Evolutionary conservation across 805 yeast genomes (phyloP), one percentile per base, ranked within the genome.

Genomic region (Aciculoconidium aculeatum): DNA sequence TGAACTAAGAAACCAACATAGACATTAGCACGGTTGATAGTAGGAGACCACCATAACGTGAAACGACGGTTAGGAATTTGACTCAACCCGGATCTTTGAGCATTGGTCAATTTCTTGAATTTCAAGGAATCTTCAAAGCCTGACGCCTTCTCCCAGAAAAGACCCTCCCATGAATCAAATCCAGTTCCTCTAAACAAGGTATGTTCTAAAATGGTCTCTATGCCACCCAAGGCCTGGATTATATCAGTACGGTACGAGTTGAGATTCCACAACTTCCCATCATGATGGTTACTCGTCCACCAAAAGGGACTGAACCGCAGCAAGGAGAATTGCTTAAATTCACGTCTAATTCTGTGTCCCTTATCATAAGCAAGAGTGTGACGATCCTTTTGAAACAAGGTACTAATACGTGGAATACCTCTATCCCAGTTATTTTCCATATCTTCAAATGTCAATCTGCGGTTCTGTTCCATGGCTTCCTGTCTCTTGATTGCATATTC

Each of bases 1-100:
- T 92, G 99, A 16, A 92, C 98, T 48, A 88, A 67, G 62, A 92
- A 92, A 15, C 99, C 99, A 34, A 92, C 96, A 50, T 92, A 92
- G 15, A 92, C 97, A 49, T 92, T 92, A 5, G 98, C 98, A 40
- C 99, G 73, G 49, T 92, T 92, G 45, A 92, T 92, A 0, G 99
- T 92, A 5, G 99, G 99, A 0, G 96, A 87, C 99, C 99, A 92
- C 99, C 99, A 92, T 17, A 92, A 62, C 0, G 98, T 92, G 51
- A 92, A 92, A 25, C 99, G 72, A 53, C 99, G 79, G 51, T 92
- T 92, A 3, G 99, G 99, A 47, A 92, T 90, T 60, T 92, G 99
- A 49, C 94, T 84, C 41, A 92, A 70, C 51, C 99, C 99, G 4
- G 96, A 80, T 47, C 98, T 69, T 64, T 92, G 99, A 1, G 99